Percentiles rank a stretch among this genome's conserved stretches.
Evolutionary conservation across 371 early-diverging fungal genomes (phyloP).

Genomic region (Rhizopus stolonifer): DNA sequence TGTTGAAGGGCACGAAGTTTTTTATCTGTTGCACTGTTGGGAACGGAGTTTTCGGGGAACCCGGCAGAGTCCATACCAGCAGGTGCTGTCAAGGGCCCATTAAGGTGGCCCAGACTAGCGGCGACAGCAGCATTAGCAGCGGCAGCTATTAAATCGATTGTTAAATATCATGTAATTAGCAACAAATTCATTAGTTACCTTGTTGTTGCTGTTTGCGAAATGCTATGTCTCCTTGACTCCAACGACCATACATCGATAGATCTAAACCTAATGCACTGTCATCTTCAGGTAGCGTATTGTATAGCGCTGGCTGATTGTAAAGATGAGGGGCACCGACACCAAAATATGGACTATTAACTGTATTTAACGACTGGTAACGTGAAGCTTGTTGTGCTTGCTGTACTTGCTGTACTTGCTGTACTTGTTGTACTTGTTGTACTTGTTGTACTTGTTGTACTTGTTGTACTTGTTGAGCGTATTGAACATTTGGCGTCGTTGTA

Average conservation of each 20-base stretch:
- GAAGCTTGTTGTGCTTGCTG: slow-evolving; percentile 32
- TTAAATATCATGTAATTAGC: background rate
- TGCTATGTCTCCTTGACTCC: slow-evolving; percentile 28
- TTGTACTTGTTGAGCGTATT: slow-evolving; percentile 33
- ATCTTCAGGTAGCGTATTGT: background rate
- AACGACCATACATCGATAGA: slow-evolving; percentile 20
- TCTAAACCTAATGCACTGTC: slow-evolving; percentile 11
- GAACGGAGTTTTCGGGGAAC: slow-evolving; percentile 22
- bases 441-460: slow-evolving; percentile 24
- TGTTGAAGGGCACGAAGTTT: slow-evolving; percentile 56
- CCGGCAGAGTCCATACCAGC: slow-evolving; percentile 14
- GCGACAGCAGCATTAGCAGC: slow-evolving; percentile 21
- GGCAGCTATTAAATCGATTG: slow-evolving; percentile 19
- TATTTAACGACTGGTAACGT: slow-evolving; percentile 6
- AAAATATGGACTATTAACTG: background rate
- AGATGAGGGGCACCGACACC: background rate
- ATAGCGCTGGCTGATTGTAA: background rate
- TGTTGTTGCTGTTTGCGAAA: slow-evolving; percentile 27
- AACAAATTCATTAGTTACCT: background rate
- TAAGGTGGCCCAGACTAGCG: slow-evolving; percentile 26
- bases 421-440: slow-evolving; percentile 20
- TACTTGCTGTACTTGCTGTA: slow-evolving; percentile 20
- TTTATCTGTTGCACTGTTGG: slow-evolving; percentile 37
- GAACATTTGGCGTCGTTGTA: slow-evolving; percentile 4
- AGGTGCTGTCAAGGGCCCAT: slow-evolving; percentile 34